A percentile compares a stretch with the other conserved stretches of the same genome.
These are phyloP conservation scores for Rhinocladiella similis DNA, from an alignment of 2,329 filamentous ascomycete genomes.

Conservation along the genomic window DNA sequence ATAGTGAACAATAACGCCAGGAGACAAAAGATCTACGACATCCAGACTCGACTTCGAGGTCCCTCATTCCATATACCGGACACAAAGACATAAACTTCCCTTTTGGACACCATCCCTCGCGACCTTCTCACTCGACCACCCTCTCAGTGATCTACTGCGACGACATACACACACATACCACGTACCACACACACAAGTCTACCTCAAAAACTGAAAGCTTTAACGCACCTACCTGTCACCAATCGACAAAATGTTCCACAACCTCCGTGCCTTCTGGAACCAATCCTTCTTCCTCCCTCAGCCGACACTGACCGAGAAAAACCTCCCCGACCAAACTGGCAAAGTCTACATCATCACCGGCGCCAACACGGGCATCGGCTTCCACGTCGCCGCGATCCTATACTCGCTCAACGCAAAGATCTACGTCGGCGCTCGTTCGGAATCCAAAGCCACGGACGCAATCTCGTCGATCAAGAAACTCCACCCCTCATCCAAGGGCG, in stretches of 20 bases:
- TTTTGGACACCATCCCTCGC: no score
- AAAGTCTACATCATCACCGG: slow-evolving; percentile 41
- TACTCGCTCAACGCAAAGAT: slow-evolving; percentile 46
- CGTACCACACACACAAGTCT: no score
- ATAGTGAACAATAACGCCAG: no score
- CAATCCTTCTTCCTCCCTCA: slow-evolving; percentile 16
- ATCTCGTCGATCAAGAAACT: slow-evolving; percentile 42
- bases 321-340: slow-evolving; percentile 25
- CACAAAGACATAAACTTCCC: no score
- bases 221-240: neutral
- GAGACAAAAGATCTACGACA: no score
- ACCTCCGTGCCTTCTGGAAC: slow-evolving; percentile 10
- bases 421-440: slow-evolving; percentile 45
- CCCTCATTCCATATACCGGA: no score
- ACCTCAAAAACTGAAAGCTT: neutral
- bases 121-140: no score
- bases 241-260: slow-evolving; percentile 9
- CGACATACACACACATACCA: no score
- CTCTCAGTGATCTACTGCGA: no score
- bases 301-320: slow-evolving; percentile 22
- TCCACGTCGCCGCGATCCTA: slow-evolving; percentile 41
- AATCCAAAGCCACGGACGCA: slow-evolving; percentile 39
- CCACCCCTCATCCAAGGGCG: slow-evolving; percentile 34
- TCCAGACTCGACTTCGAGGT: no score
- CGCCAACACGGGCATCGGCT: slow-evolving; percentile 40